Base-by-base conservation (phyloP, 176 grass and related monocot species). In the Zea mays region DNA sequence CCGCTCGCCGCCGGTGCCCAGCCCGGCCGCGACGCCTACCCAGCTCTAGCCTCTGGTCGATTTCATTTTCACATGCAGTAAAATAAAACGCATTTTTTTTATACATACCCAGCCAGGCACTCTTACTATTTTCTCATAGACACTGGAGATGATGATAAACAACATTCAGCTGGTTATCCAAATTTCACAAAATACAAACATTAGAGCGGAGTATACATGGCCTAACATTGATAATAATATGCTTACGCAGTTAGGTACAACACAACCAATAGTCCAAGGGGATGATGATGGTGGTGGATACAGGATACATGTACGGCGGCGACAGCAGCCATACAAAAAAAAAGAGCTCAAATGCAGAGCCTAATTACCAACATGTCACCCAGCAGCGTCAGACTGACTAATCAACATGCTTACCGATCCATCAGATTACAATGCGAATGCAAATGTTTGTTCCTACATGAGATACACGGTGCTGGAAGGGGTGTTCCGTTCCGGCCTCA, bases 341-440 rank as follows among this genome's bases (percentile, higher is more conserved):
- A 49, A 52, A 81, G 36, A 49, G 59, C 77, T 85, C 85, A 60
- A 84, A 85, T 76, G 65, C 65, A 60, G 65, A 66, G 48, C 71
- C 82, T 85, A 75, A 33, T 87, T 79, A 80, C 55, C 75, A 27
- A 27, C 27, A 0, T 27, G 58, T 72, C 82, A 89, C 42, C 82
- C 72, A 39, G 77, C 73, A 89, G 79, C 77, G 82, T 85, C 86
- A 88, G 81, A 88, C 80, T 87, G 79, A 61, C 85, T 87, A 86
- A 72, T 84, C 79, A 88, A 88, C 75, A 87, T 66, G 74, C 36
- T 83, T 69, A 86, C 51, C 43, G 10, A 40, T 64, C 17, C 49
- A 65, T 35, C 74, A 50, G 79, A 83, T 88, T 88, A 84, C 77
- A 80, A 62, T 68, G 72, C 39, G 10, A 81, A 77, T 61, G 80